phyloP scores from a whole-genome alignment of 2,329 filamentous ascomycete species.

The Aureobasidium sp. region DNA sequence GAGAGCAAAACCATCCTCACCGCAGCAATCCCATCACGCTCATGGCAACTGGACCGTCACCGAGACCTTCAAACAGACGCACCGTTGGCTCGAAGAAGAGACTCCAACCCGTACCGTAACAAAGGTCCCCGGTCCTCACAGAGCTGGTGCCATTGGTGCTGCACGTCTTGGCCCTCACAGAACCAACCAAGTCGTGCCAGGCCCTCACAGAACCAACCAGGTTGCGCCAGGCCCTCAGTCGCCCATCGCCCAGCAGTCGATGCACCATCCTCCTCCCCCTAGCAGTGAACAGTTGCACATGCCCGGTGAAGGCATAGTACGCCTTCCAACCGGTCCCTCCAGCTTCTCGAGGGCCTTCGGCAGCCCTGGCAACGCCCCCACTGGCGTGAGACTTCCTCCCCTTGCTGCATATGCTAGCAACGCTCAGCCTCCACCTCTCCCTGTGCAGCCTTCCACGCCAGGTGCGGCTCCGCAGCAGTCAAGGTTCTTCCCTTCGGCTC shows the following conservation, averaged over 20 bases:
- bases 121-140: neutral
- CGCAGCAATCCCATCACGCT: neutral
- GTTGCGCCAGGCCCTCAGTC: conserved; percentile 20
- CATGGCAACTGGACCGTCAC: conserved; percentile 14
- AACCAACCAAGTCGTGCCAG: neutral
- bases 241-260: conserved; percentile 20
- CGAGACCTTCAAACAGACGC: conserved; percentile 30
- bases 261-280: conserved; percentile 18
- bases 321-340: conserved; percentile 20
- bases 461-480: conserved; percentile 19
- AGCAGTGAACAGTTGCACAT: conserved; percentile 17
- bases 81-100: conserved; percentile 20
- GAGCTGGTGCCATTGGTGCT: conserved; percentile 1
- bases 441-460: neutral
- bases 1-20: neutral
- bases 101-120: conserved; percentile 16
- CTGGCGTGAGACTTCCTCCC: conserved; percentile 14
- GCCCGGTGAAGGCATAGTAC: conserved; percentile 23
- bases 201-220: neutral
- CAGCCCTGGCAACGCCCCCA: conserved; percentile 13
- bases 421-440: conserved; percentile 8
- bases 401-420: conserved; percentile 18
- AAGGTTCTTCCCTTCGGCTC: conserved; percentile 33
- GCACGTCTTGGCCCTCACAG: neutral
- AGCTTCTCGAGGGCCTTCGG: neutral